Percentiles rank a stretch among this genome's conserved stretches.
Evolutionary conservation across 176 grass and related monocot species (phyloP).

Genomic region (Triticum urartu): DNA sequence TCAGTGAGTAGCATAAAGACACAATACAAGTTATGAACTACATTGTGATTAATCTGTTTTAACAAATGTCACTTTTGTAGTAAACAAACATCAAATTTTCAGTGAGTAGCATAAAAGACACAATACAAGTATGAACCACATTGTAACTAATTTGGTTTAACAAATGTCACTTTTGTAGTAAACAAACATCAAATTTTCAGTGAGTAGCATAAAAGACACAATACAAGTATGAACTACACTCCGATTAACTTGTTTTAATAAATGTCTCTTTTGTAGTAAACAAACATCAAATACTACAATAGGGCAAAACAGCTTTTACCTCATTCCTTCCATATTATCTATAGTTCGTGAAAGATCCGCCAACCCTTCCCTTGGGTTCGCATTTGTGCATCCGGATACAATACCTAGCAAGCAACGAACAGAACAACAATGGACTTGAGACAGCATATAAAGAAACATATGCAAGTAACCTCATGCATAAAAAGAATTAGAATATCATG

Average conservation of each 20-base stretch:
- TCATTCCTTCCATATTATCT: conserved; percentile 53
- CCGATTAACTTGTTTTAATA: background rate
- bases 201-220: too few relatives aligned
- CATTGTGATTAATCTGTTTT: background rate
- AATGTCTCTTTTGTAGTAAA: background rate
- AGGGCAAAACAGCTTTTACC: conserved; percentile 34
- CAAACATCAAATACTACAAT: conserved; percentile 14
- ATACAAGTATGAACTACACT: background rate
- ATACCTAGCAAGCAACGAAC: conserved; percentile 50
- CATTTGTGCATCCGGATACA: conserved; percentile 40
- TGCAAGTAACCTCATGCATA: background rate
- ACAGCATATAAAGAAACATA: conserved; percentile 4
- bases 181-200: too few relatives aligned
- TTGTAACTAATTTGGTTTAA: background rate
- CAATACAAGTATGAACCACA: background rate
- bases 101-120: background rate
- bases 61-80: background rate
- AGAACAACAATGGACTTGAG: conserved; percentile 21
- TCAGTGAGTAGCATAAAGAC: background rate
- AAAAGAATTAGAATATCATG: background rate
- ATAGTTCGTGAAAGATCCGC: conserved; percentile 58
- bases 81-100: conserved; percentile 13
- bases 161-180: background rate
- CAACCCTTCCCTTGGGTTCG: conserved; percentile 46
- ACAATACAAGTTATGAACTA: background rate